Evolutionary conservation across 192 early-diverging fungal species (phyloP), one percentile per base, ranked within the genome.

Genomic region (Gamsiella multidivaricata): DNA sequence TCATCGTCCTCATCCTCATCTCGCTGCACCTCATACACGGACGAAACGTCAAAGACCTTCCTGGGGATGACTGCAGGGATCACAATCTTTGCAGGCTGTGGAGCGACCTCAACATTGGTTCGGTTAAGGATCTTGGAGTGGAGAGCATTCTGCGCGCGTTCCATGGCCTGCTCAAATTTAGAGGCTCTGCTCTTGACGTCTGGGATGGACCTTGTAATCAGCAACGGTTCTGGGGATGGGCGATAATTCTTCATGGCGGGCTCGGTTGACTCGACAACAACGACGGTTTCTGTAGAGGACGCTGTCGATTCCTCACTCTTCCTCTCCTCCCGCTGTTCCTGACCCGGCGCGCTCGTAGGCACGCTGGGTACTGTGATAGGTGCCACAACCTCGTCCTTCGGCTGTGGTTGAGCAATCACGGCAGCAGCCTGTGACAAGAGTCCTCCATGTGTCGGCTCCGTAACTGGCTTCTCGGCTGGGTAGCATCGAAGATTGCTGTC

Each of bases 401-500:
- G 18, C 11, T 25, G 10, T 11, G 3, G 22, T 3, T 25, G 49
- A 51, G 11, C 8, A 15, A 22, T 25, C 8, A 26, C 28, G 1
- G n/a, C 22, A 3, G 12, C 39, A 15, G 17, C 54, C 33, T 31
- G 43, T 5, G 46, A 53, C 6, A 53, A 53, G 3, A 42, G 37
- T 15, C 41, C 52, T 29, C 46, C 42, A 32, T 20, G n/a, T 3
- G 65, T 51, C 43, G 47, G 0, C 18, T 28, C 29, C 28, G 32
- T 25, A 12, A 37, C 23, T 23, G 54, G 15, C 22, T 8, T 7
- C 25, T n/a, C 29, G 7, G 65, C 33, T 8, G 69, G 69, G 34
- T 78, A 78, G 61, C 74, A 78, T 51, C 74, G 65, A 22, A 78
- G 47, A 46, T 78, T 69, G 54, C 66, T 69, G 49, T 78, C 74